phyloP scores from a whole-genome alignment of 495 filamentous ascomycete genomes.

The Penicillium flavigenum region DNA sequence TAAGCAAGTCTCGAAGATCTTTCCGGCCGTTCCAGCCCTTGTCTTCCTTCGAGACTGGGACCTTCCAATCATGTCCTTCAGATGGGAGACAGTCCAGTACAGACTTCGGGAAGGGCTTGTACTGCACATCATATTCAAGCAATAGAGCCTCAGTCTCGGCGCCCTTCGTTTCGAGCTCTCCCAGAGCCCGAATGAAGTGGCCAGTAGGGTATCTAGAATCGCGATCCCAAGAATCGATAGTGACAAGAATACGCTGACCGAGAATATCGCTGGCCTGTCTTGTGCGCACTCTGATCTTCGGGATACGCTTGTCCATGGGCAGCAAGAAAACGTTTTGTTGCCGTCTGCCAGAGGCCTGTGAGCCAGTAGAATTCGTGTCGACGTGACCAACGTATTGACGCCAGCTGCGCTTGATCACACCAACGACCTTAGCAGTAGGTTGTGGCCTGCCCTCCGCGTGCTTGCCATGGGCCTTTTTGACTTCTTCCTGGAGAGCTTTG shows the following conservation, averaged over 20 bases:
- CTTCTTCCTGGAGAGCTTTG: slow-evolving; percentile 83
- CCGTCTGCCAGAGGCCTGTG: slow-evolving; percentile 67
- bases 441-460: slow-evolving; percentile 75
- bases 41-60: slow-evolving; percentile 71
- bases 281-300: slow-evolving; percentile 90
- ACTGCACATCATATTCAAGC: slow-evolving; percentile 95
- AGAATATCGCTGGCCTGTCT: slow-evolving; percentile 83
- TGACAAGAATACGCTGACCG: slow-evolving; percentile 90
- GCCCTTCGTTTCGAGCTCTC: slow-evolving; percentile 90
- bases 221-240: slow-evolving; percentile 92
- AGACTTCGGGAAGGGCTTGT: slow-evolving; percentile 92
- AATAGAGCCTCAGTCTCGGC: slow-evolving; percentile 95
- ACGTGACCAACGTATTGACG: slow-evolving; percentile 95
- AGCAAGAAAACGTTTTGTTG: slow-evolving; percentile 93
- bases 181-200: slow-evolving; percentile 90
- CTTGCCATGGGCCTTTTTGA: slow-evolving; percentile 79
- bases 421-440: slow-evolving; percentile 90
- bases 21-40: slow-evolving; percentile 80
- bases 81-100: slow-evolving; percentile 88
- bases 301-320: slow-evolving; percentile 96
- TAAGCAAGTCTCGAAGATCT: slow-evolving; percentile 80
- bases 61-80: slow-evolving; percentile 93
- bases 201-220: slow-evolving; percentile 89
- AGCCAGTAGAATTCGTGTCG: slow-evolving; percentile 78
- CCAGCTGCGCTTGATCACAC: slow-evolving; percentile 93